Evolutionary conservation across 768 basidiomycete genomes (phyloP), one percentile per base, ranked within the genome.

Genomic region (Floccularia luteovirens): DNA sequence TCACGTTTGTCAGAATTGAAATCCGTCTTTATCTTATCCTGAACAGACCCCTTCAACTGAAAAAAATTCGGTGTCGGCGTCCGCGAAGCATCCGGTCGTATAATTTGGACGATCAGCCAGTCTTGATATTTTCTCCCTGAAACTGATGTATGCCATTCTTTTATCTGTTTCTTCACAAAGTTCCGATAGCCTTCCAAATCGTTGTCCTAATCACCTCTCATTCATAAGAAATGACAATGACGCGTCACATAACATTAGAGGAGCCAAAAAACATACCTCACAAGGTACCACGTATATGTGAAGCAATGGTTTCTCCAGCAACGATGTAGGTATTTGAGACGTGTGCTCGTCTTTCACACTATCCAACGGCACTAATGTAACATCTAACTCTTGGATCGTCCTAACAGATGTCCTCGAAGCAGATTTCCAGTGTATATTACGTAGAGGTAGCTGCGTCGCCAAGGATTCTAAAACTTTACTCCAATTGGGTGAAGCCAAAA

Each of bases 401-500:
- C 86, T 75, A 31, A 92, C 66, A 12, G 77, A 77, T 3, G 83
- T 71, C 31, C 82, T 70, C 2, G 79, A 75, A 3, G 74, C 52
- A 13, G 86, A 74, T 58, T 88, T 93, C 93, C 96, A 97, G 59
- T 97, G 90, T 20, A 98, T 74, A 60, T 84, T 93, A 37, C 83
- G 79, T 39, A 99, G 67, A 0, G 96, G 96, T 4, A 89, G 60
- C 49, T 86, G 87, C 1, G 77, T 72, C n/a, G 67, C 57, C 24
- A 91, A 62, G 2, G 82, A 75, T 13, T 66, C 59, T 44, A 77
- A 68, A 20, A 88, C 71, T 54, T 86, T 82, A 43, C 66, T 72
- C 80, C 87, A 90, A 52, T 72, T 78, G 27, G 78, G 75, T 1
- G 89, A 86, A 5, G 77, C 66, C 17, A 84, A 66, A 50, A 83